phyloP scores from a whole-genome alignment of 345 rosid genomes.

The Eucalyptus victrix region DNA sequence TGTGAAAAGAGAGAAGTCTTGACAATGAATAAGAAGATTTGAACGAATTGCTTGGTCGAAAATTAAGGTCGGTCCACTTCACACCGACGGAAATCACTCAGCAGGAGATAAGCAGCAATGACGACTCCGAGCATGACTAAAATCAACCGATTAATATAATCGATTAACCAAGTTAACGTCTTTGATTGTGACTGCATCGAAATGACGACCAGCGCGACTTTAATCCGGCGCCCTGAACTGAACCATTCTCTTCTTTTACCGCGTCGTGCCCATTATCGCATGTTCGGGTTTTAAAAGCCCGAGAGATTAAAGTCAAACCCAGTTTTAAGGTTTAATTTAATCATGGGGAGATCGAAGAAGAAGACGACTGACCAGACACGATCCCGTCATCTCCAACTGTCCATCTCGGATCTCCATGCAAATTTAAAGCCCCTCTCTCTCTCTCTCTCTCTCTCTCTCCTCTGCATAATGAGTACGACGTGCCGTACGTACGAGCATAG shows the following conservation, averaged over 20 bases:
- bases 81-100: neutral
- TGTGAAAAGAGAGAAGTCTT: neutral
- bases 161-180: neutral
- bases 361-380: neutral
- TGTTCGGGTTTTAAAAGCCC: neutral
- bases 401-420: neutral
- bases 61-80: neutral
- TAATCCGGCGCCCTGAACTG: neutral
- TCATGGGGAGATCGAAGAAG: neutral
- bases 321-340: neutral
- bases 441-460: neutral
- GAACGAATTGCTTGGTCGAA: neutral
- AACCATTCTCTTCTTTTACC: neutral
- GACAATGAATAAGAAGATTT: too few species aligned
- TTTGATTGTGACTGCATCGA: neutral
- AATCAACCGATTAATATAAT: neutral
- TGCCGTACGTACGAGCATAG: neutral
- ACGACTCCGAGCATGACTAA: neutral
- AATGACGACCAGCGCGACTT: neutral
- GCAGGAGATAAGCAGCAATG: neutral
- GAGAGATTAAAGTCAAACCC: neutral
- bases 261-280: neutral
- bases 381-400: neutral
- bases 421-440: neutral
- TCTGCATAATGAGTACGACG: neutral